Base-by-base conservation (phyloP, 176 grass and related monocot genomes). In the Triticum dicoccoides region DNA sequence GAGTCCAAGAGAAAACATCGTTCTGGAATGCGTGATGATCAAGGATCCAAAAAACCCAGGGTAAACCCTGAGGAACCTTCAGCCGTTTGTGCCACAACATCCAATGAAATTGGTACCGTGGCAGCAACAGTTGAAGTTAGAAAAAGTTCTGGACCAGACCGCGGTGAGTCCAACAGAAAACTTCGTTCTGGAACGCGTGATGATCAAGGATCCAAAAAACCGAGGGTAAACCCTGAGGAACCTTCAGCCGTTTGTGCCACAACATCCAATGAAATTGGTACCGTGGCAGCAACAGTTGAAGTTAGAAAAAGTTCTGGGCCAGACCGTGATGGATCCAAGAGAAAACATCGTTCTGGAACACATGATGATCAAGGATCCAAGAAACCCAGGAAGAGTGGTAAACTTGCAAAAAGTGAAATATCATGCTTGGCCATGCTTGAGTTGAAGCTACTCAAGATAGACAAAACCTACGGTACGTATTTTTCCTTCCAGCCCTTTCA, bases 361-460 rank as follows among this genome's bases (percentile, higher is more conserved):
- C 15, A n/a, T 72, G 77, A 79, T 76, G 77, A 76, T 81, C 59
- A 69, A 47, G 78, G 11, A 88, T 90, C 82, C 18, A 91, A 76
- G 64, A 91, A 61, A 41, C 78, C 44, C 42, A 86, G 15, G 35
- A 74, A 78, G 23, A 37, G 11, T 63, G 84, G n/a, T 64, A 89
- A 91, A 68, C 81, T 20, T 61, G 72, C 69, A 70, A 98, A 98
- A 64, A 18, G 75, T 85, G 89, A 92, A 81, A 88, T 95, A 47
- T 94, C 90, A 77, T 77, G 51, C 17, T 83, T 95, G 80, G 91
- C 87, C n/a, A 80, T 90, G 72, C 77, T 85, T 0, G 89, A 90
- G 75, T 47, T 98, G 65, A 91, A 91, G 79, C 76, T 85, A 61
- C 83, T 95, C 30, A 89, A 85, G 77, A 95, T 78, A 93, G 89